Conservation (phyloP, 768 basidiomycete genomes). For the Kwoniella heveanensis region DNA sequence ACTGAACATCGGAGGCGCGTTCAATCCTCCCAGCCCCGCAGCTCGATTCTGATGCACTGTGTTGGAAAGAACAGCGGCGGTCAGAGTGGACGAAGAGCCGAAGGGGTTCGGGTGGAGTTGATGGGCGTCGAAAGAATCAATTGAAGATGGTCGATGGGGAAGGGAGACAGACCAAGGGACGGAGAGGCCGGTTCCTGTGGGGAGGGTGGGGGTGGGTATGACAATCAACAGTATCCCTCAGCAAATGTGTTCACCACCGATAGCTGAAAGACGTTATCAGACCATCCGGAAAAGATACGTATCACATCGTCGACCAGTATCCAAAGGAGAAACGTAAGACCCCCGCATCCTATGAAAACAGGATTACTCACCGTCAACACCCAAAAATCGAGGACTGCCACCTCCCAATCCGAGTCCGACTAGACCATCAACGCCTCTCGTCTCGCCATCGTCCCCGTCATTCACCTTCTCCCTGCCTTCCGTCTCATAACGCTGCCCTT, state of each 20-base stretch:
- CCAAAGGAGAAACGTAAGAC: no score
- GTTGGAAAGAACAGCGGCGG: no score
- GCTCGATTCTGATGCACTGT: neutral
- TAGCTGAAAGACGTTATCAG: no score
- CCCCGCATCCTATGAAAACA: no score
- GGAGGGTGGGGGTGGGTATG: neutral
- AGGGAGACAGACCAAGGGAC: conserved; percentile 19
- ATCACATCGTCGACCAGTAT: no score
- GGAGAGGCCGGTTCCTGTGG: conserved; percentile 14
- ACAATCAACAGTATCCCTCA: no score
- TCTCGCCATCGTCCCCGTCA: conserved; percentile 11
- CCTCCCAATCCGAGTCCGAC: conserved; percentile 17
- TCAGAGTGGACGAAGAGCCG: conserved; percentile 12
- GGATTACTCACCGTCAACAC: conserved; percentile 35
- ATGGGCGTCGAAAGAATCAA: conserved; percentile 15
- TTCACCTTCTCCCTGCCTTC: neutral
- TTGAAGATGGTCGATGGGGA: conserved; percentile 18
- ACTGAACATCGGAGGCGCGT: conserved; percentile 12
- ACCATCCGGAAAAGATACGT: no score
- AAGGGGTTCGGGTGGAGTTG: conserved; percentile 15
- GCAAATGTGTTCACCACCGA: no score
- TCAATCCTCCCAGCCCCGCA: neutral
- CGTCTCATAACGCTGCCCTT: neutral
- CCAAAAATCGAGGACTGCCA: conserved; percentile 32
- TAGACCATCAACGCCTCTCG: conserved; percentile 17